Base-by-base conservation (phyloP, 805 yeast species). In the Nakazawaea ambrosiae region DNA sequence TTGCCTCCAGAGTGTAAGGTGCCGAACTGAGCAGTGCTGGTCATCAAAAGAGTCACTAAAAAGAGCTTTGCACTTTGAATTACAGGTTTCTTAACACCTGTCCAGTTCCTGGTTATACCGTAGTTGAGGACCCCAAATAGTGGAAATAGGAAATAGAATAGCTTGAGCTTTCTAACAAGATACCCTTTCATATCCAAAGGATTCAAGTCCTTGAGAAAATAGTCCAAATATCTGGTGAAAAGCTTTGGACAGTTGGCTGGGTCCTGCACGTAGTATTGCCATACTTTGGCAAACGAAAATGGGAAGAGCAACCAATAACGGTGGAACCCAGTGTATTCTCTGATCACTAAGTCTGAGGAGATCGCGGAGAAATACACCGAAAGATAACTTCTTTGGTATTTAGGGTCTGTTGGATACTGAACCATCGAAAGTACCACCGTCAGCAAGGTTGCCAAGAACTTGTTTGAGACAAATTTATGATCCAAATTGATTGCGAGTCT, bases 261-360 rank as follows among this genome's bases (percentile, higher is more conserved):
- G 23, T 33, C 28, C 2, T 17, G 9, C 15, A 20, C 20, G 16
- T 39, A 39, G n/a, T 16, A 33, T 24, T 39, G 27, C 41, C 41
- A 39, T 5, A 28, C 30, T 23, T 39, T 39, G 5, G 41, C 41
- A 39, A 39, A 39, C 5, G 41, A 29, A n/a, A 30, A 17, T 11
- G 41, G 41, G 24, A 39, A 39, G 24, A 39, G 30, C n/a, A 30
- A 4, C 41, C 41, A 39, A 11, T 15, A 39, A 11, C 30, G 24
- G 9, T 18, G 20, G 17, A 29, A 10, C 20, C n/a, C 3, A 10
- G 35, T 39, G 26, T 18, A 33, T 12, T 30, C 20, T 10, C 20
- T 19, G 14, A 39, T 4, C 15, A 33, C 4, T 3, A 33, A 16
- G 26, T 39, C 27, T 14, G 30, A 16, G 7, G 41, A 20, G 6